A percentile compares a stretch with the other conserved stretches of the same genome.
Evolutionary conservation across 2,329 filamentous ascomycete genomes (phyloP).

Genomic region (Pseudogymnoascus sp.): DNA sequence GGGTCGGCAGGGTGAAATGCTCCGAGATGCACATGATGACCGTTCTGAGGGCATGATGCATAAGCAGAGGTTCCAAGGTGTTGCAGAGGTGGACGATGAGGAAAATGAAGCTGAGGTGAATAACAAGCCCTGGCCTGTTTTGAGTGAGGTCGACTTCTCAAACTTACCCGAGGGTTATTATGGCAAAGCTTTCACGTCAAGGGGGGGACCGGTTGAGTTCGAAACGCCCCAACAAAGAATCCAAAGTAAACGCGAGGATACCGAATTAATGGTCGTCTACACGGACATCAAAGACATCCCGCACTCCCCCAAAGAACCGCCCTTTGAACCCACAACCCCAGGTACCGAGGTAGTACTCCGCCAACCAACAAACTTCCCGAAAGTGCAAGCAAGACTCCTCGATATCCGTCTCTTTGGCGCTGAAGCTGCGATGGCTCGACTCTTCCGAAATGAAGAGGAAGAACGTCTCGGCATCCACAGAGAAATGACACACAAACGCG

Average conservation of each 20-base stretch:
- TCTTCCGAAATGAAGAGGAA: slow-evolving; percentile 16
- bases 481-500: not conserved
- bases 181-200: slow-evolving; percentile 44
- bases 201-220: slow-evolving; percentile 45
- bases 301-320: slow-evolving; percentile 27
- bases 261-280: slow-evolving; percentile 48
- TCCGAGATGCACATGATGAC: slow-evolving; percentile 65
- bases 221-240: slow-evolving; percentile 48
- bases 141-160: slow-evolving; percentile 39
- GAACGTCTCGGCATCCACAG: slow-evolving; percentile 12
- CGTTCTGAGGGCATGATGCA: slow-evolving; percentile 65
- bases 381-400: slow-evolving; percentile 24
- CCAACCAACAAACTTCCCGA: slow-evolving; percentile 20
- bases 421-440: slow-evolving; percentile 20
- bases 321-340: slow-evolving; percentile 12
- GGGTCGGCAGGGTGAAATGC: slow-evolving; percentile 59
- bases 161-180: slow-evolving; percentile 33
- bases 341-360: slow-evolving; percentile 15
- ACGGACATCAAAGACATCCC: slow-evolving; percentile 29
- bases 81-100: slow-evolving; percentile 45
- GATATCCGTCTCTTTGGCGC: slow-evolving; percentile 26
- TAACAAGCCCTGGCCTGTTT: slow-evolving; percentile 46
- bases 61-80: slow-evolving; percentile 38
- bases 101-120: slow-evolving; percentile 47
- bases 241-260: slow-evolving; percentile 50